Base-by-base conservation (phyloP, 176 grass and related monocot genomes). In the Saccharum officinarum region DNA sequence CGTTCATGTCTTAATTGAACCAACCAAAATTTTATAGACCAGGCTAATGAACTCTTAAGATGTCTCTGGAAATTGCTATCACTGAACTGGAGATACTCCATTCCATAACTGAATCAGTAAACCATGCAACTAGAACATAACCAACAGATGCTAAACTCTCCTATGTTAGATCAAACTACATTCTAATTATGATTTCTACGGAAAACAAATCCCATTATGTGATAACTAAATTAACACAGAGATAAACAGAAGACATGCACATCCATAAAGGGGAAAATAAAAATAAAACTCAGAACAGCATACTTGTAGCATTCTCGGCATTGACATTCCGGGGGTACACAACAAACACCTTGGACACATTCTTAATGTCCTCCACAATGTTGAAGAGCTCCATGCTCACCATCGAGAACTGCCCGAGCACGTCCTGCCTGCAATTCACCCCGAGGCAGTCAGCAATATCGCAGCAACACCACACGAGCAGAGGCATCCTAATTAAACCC, bases 351-450 rank as follows among this genome's bases (percentile, higher is more conserved):
- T 98, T 98, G 57, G 92, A 95, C 8, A 98, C 96, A 81, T 98
- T 98, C 86, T 98, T 94, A 74, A 98, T 95, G 74, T 98, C 96
- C 85, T 98, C 96, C 55, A 98, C 89, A n/a, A 98, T 98, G 67
- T 92, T 95, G 83, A 94, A 95, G 72, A 98, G 93, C 78, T 98
- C 93, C 97, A 98, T 92, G 81, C 87, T 95, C 34, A 95, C 93
- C 97, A 98, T 98, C 17, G 93, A 98, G 60, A 94, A 98, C 70
- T 98, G 93, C 7, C 96, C 97, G 18, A 98, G 89, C 80, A 93
- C 92, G 57, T 95, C 96, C 83, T 95, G 91, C 97, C 93, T 95
- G 79, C 71, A 26, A 74, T 4, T 22, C 61, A 67, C 7, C n/a
- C 70, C 8, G 25, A 34, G 7, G 3, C n/a, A 41, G 22, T 70